Evolutionary conservation across 805 yeast species (phyloP).

Genomic region (Cyberlindnera mycetangii): DNA sequence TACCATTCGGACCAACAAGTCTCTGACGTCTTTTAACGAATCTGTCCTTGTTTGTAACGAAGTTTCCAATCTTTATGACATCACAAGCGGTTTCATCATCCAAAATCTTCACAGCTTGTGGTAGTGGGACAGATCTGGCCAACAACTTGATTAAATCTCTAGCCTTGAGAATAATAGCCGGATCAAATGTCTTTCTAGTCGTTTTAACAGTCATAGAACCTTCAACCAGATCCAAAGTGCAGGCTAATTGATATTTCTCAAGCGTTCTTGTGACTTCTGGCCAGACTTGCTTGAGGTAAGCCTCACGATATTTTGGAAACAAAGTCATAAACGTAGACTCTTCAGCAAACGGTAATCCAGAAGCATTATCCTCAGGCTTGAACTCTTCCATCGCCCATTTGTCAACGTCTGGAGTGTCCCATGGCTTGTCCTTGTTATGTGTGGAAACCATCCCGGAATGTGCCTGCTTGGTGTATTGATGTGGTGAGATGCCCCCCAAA

Average conservation of each 20-base stretch:
- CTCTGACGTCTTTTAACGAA: slow-evolving; percentile 95
- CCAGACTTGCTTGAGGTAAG: slow-evolving; percentile 86
- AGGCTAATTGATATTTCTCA: slow-evolving; percentile 70
- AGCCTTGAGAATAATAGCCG: slow-evolving; percentile 89
- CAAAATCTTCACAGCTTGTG: slow-evolving; percentile 89
- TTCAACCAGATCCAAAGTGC: slow-evolving; percentile 86
- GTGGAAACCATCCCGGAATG: slow-evolving; percentile 71
- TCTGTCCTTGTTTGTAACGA: slow-evolving; percentile 87
- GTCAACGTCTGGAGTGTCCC: slow-evolving; percentile 95
- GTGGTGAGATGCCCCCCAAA: no score
- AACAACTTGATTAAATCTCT: slow-evolving; percentile 90
- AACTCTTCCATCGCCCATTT: slow-evolving; percentile 91
- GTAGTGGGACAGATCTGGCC: slow-evolving; percentile 95
- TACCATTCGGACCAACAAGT: slow-evolving; percentile 94
- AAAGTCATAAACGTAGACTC: slow-evolving; percentile 93
- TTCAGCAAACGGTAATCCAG: slow-evolving; percentile 89
- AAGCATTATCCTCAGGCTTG: slow-evolving; percentile 81
- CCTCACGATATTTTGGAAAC: slow-evolving; percentile 95
- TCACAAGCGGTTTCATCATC: slow-evolving; percentile 95
- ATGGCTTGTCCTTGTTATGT: slow-evolving; percentile 92
- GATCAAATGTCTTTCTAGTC: slow-evolving; percentile 92
- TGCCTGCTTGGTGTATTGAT: neutral
- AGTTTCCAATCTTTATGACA: slow-evolving; percentile 89
- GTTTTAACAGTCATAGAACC: slow-evolving; percentile 98
- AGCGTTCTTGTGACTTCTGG: slow-evolving; percentile 84